A percentile compares a stretch with the other conserved stretches of the same genome.
Conservation (phyloP, 768 basidiomycete species). For the Boletus coccyginus region DNA sequence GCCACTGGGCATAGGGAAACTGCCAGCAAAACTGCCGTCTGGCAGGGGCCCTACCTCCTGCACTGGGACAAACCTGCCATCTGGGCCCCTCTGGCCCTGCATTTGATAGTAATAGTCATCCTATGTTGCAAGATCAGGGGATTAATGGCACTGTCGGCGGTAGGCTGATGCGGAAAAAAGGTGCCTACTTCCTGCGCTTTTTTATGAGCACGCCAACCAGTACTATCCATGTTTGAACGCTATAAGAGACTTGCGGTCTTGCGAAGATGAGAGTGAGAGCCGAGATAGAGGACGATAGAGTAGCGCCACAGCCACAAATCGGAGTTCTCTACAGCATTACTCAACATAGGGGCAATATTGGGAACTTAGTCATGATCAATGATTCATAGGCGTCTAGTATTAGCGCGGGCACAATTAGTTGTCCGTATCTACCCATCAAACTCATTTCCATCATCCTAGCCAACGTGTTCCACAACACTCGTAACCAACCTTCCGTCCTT, state of each 20-base stretch:
- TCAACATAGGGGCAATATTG: too few species aligned
- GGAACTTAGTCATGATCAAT: too few species aligned
- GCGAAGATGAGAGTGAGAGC: background rate
- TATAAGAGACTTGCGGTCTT: background rate
- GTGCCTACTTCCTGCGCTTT: slow-evolving; percentile 53
- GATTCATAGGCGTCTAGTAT: background rate
- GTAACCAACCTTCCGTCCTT: slow-evolving; percentile 84
- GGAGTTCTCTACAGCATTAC: background rate
- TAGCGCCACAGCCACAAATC: background rate
- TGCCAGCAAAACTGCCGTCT: slow-evolving; percentile 55
- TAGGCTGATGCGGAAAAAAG: background rate
- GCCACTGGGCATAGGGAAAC: slow-evolving; percentile 39
- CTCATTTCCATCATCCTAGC: too few species aligned
- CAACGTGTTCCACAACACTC: slow-evolving; percentile 82
- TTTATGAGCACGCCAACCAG: slow-evolving; percentile 73
- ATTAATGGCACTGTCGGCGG: background rate
- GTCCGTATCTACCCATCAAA: background rate
- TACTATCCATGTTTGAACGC: slow-evolving; percentile 56
- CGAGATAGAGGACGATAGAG: background rate
- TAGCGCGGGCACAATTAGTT: background rate
- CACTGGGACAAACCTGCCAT: slow-evolving; percentile 52
- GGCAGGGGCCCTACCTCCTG: slow-evolving; percentile 61
- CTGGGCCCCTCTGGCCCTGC: slow-evolving; percentile 40
- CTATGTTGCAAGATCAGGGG: slow-evolving; percentile 24
- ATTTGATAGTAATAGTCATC: slow-evolving; percentile 27